phyloP scores from a whole-genome alignment of 306 rosid genomes.

The Glycine soja region DNA sequence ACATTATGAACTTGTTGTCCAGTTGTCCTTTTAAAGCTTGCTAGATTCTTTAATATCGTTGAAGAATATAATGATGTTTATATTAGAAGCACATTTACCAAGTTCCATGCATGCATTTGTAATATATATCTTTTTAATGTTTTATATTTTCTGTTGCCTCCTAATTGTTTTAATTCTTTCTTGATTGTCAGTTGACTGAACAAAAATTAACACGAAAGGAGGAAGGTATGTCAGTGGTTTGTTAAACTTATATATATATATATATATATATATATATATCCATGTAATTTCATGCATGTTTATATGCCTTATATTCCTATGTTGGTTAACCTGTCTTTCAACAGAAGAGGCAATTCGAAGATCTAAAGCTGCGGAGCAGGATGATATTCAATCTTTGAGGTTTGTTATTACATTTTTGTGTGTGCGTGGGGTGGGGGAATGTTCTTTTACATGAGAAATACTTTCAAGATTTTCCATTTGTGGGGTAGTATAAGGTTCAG shows the following conservation, averaged over 20 bases:
- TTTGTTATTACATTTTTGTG: constrained; percentile 45
- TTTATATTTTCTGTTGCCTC: constrained; percentile 35
- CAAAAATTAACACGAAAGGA: constrained; percentile 71
- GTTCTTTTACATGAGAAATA: background rate
- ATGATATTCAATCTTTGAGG: constrained; percentile 69
- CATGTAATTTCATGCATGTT: constrained; percentile 16
- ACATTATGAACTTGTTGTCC: constrained; percentile 5
- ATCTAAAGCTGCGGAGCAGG: constrained; percentile 66
- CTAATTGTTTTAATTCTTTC: constrained; percentile 32
- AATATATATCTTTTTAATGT: background rate
- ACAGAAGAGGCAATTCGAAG: constrained; percentile 91
- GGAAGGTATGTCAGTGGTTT: constrained; percentile 64
- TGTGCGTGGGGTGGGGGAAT: background rate
- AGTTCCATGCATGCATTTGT: constrained; percentile 2
- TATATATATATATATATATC: background rate
- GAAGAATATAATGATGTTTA: background rate
- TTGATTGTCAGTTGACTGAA: constrained; percentile 72
- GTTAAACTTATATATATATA: constrained; percentile 10
- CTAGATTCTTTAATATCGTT: constrained; percentile 19
- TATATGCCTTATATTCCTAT: constrained; percentile 23
- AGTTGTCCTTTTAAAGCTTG: constrained; percentile 27
- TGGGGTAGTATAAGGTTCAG: constrained; percentile 17
- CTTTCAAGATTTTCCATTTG: constrained; percentile 5
- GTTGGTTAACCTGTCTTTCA: constrained; percentile 48
- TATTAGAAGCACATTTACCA: constrained; percentile 12